These are phyloP conservation scores for Ulota crispa DNA, from an alignment of 225 moss, liverwort and hornwort genomes.

Conservation along the genomic window DNA sequence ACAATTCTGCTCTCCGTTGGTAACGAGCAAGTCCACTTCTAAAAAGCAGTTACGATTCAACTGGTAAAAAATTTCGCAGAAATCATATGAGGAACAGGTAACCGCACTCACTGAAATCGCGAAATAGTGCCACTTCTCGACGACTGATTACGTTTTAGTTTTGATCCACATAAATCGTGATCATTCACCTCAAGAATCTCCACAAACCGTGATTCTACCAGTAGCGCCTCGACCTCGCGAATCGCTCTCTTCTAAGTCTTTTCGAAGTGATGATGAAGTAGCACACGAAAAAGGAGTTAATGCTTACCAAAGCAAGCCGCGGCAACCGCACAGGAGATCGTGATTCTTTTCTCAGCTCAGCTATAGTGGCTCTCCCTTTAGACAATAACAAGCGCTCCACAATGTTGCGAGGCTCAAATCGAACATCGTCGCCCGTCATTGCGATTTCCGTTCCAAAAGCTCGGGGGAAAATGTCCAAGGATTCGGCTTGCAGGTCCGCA, in stretches of 20 bases:
- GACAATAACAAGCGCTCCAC: slow-evolving; percentile 54
- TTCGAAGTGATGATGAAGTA: not conserved
- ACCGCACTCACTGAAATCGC: not conserved
- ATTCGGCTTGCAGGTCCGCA: slow-evolving; percentile 43
- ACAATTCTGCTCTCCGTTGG: not conserved
- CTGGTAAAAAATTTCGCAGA: not conserved
- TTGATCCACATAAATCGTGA: not conserved
- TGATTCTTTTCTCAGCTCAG: slow-evolving; percentile 52
- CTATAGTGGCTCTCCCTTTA: slow-evolving; percentile 48
- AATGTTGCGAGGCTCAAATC: slow-evolving; percentile 45
- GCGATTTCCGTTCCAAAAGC: slow-evolving; percentile 16
- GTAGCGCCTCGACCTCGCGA: not conserved
- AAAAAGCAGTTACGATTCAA: slow-evolving; percentile 3
- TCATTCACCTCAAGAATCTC: slow-evolving; percentile 4
- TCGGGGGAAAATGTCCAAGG: slow-evolving; percentile 42
- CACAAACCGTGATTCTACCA: not conserved
- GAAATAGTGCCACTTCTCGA: not conserved
- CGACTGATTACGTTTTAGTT: not conserved
- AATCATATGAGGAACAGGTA: not conserved
- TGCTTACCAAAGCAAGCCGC: slow-evolving; percentile 56
- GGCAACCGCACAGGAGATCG: slow-evolving; percentile 48
- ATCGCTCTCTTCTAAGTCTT: not conserved
- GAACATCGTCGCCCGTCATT: slow-evolving; percentile 20
- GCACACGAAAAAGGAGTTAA: not conserved
- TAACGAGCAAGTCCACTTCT: not conserved